These are phyloP conservation scores for Chalara sp. DNA, from an alignment of 2,329 filamentous ascomycete genomes.

Conservation along the genomic window DNA sequence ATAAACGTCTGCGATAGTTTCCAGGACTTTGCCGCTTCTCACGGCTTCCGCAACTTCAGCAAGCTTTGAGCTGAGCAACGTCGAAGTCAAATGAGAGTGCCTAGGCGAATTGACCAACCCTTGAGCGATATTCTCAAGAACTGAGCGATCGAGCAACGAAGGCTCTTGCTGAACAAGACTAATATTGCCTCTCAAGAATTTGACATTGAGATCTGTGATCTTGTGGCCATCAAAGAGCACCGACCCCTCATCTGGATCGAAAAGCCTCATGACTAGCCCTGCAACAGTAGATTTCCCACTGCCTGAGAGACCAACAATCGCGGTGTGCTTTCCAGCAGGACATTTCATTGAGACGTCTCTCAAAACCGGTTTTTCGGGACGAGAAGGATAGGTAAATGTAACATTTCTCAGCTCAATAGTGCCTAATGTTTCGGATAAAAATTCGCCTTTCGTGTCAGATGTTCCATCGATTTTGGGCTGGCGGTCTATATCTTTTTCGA, in stretches of 20 bases:
- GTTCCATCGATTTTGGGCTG: conserved; percentile 30
- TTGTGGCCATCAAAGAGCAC: conserved; percentile 24
- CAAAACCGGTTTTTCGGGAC: conserved; percentile 24
- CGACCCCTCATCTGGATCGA: conserved; percentile 40
- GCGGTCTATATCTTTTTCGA: conserved; percentile 37
- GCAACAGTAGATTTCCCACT: conserved; percentile 36
- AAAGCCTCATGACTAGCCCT: conserved; percentile 35
- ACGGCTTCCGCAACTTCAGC: background rate
- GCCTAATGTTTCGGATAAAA: conserved; percentile 14
- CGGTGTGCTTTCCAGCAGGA: conserved; percentile 29
- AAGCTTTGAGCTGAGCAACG: background rate
- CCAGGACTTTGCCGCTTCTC: background rate
- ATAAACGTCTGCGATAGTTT: background rate
- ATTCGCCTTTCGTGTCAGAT: conserved; percentile 13
- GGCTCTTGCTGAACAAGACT: conserved; percentile 22
- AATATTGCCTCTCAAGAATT: conserved; percentile 14
- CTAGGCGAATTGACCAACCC: conserved; percentile 24
- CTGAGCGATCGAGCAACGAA: conserved; percentile 24
- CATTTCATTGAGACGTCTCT: conserved; percentile 26
- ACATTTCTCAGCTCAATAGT: conserved; percentile 27
- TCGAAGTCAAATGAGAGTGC: conserved; percentile 3
- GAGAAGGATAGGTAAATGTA: conserved; percentile 28
- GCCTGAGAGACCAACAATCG: conserved; percentile 37
- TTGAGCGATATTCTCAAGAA: conserved; percentile 45
- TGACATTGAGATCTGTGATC: conserved; percentile 16